phyloP scores from a whole-genome alignment of 495 filamentous ascomycete species.

The Patellaria atrata region DNA sequence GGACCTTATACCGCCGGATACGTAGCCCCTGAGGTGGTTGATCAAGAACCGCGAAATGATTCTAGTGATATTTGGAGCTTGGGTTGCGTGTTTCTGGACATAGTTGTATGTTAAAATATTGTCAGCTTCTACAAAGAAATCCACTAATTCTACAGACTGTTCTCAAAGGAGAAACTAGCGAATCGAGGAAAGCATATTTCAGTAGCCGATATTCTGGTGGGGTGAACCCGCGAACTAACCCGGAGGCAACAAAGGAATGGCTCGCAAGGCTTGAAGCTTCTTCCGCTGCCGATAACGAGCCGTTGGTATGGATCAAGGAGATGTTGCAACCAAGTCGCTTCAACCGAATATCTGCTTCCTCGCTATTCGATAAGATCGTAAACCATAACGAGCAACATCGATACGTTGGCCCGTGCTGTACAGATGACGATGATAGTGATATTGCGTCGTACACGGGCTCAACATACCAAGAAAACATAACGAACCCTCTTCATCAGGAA shows the following conservation, averaged over 20 bases:
- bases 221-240: slow-evolving; percentile 4
- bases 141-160: slow-evolving; percentile 2
- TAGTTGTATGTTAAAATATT: slow-evolving; percentile 5
- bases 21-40: slow-evolving; percentile 11
- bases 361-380: slow-evolving; percentile 2
- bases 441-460: no score
- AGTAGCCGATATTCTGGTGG: not conserved
- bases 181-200: not conserved
- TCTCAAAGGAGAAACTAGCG: slow-evolving; percentile 2
- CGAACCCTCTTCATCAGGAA: no score
- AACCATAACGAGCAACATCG: slow-evolving; percentile 1
- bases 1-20: slow-evolving; percentile 7
- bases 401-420: slow-evolving; percentile 3
- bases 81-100: slow-evolving; percentile 14
- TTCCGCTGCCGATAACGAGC: slow-evolving; percentile 1
- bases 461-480: no score
- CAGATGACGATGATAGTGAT: slow-evolving; percentile 3
- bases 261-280: not conserved
- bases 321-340: slow-evolving; percentile 2
- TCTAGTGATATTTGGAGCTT: slow-evolving; percentile 17
- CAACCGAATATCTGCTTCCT: slow-evolving; percentile 2
- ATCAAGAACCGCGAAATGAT: slow-evolving; percentile 4
- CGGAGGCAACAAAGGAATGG: slow-evolving; percentile 2
- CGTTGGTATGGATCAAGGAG: slow-evolving; percentile 5
- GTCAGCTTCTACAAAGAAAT: not conserved